Base-by-base conservation (phyloP, 2,329 filamentous ascomycete species). In the Xylaria sp. region DNA sequence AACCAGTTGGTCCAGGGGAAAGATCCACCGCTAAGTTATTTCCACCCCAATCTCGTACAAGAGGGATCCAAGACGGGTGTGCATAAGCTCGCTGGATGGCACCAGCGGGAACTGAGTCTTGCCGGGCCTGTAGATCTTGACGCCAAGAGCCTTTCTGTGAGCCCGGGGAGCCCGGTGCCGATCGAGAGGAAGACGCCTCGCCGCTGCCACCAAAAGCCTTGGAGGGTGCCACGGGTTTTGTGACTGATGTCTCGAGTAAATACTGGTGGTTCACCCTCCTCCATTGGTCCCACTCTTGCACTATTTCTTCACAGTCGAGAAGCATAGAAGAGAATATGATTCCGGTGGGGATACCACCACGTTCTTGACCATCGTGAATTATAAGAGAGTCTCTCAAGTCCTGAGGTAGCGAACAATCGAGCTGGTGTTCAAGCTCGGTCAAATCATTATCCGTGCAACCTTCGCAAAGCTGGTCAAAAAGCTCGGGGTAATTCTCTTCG, bases 201-300 rank as follows among this genome's bases (percentile, higher is more conserved):
- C 75, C 79, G 73, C 81, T 84, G 55, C 88, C 89, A 40, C 87
- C 90, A 64, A 90, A 87, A 6, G 89, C 87, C 76, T 92, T 94
- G 53, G 88, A 83, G 3, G 91, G 88, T 19, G 85, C 80, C 15
- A 88, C 81, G 4, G 90, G 87, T 58, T 78, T 88, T 74, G 75
- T 81, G 67, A 80, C 83, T 71, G 77, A 79, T 49, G 76, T 87
- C 75, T 87, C 83, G 41, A 86, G 83, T 61, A 98, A 83, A 75
- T 91, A 97, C 73, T 97, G 92, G 60, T 94, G 88, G 73, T 97
- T 97, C 65, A 99, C 95, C 65, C 87, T 88, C 70, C 92, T 89
- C 95, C 95, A 99, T 74, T 97, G 96, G 71, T 91, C 90, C 92
- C 94, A 98, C 75, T 99, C 95, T 76, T 97, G 93, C 21, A 97